These are phyloP conservation scores for Zoysia matrella DNA, from an alignment of 202 grass and related monocot species.

Conservation along the genomic window DNA sequence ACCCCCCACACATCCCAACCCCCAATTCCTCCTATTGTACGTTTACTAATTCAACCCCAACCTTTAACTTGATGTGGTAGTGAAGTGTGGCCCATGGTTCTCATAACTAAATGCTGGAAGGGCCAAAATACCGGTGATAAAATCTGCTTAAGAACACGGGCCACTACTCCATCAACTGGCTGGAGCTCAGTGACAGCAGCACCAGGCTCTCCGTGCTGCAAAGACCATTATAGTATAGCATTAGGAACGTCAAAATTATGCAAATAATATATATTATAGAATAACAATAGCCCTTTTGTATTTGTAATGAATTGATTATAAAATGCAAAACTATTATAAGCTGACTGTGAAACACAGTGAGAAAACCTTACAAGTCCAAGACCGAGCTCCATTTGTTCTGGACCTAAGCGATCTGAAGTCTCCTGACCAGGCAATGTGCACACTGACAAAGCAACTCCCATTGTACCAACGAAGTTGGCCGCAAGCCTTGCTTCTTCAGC, in stretches of 20 bases:
- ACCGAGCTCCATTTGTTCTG: slow-evolving; percentile 69
- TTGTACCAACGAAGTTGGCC: slow-evolving; percentile 60
- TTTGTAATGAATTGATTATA: background rate
- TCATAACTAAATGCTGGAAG: background rate
- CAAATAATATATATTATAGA: slow-evolving; percentile 2
- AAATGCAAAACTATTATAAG: background rate
- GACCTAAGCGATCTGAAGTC: slow-evolving; percentile 70
- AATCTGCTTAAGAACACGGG: slow-evolving; percentile 67
- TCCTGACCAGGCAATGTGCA: slow-evolving; percentile 71
- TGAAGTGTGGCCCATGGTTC: too few species aligned
- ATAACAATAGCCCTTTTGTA: background rate
- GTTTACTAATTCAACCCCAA: too few species aligned
- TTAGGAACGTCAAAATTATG: slow-evolving; percentile 5
- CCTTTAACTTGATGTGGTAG: too few species aligned
- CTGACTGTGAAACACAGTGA: slow-evolving; percentile 2
- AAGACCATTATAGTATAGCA: slow-evolving; percentile 12
- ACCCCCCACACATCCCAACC: too few species aligned
- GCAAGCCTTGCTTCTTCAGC: slow-evolving; percentile 72
- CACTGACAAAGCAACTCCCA: slow-evolving; percentile 73
- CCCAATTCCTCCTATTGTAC: too few species aligned
- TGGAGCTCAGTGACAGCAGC: slow-evolving; percentile 63
- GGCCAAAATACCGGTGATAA: slow-evolving; percentile 52
- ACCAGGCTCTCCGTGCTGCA: slow-evolving; percentile 74
- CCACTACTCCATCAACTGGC: slow-evolving; percentile 65
- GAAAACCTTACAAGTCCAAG: slow-evolving; percentile 73